A percentile compares a stretch with the other conserved stretches of the same genome.
phyloP scores from a whole-genome alignment of 2,329 filamentous ascomycete species.

The Trichoderma afroharzianum region DNA sequence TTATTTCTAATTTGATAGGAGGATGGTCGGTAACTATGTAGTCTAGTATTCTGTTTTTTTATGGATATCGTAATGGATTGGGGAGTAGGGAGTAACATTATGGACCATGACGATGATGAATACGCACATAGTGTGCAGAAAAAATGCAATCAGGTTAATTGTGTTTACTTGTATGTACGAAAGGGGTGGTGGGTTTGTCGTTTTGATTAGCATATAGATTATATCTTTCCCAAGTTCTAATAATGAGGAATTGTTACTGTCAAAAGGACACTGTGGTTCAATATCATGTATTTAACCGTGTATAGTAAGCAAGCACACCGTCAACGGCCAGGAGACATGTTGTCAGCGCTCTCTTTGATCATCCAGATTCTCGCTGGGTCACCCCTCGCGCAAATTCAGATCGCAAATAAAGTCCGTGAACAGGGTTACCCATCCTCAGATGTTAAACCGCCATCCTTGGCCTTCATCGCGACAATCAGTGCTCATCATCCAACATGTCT shows the following conservation, averaged over 20 bases:
- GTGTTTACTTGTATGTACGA: not conserved
- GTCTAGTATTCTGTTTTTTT: not conserved
- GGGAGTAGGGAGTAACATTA: not conserved
- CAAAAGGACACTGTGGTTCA: not conserved
- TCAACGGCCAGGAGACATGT: conserved; percentile 18
- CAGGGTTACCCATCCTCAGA: conserved; percentile 36
- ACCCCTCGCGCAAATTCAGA: conserved; percentile 32
- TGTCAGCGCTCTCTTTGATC: conserved; percentile 55
- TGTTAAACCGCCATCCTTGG: conserved; percentile 30
- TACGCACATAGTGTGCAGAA: not conserved
- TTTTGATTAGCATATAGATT: not conserved
- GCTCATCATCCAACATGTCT: conserved; percentile 48
- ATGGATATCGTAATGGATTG: not conserved
- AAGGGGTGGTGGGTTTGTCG: not conserved
- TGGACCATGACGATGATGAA: not conserved
- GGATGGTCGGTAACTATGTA: not conserved
- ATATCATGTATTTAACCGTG: not conserved
- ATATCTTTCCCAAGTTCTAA: not conserved
- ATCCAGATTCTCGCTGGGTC: conserved; percentile 35
- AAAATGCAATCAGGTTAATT: not conserved
- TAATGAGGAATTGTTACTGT: not conserved
- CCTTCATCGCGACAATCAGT: conserved; percentile 31
- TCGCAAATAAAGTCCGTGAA: conserved; percentile 29
- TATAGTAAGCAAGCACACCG: not conserved
- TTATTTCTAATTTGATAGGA: conserved; percentile 44